Evolutionary conservation across 2,329 filamentous ascomycete species (phyloP), one percentile per base, ranked within the genome.

Genomic region (Pestalotiopsis fici): DNA sequence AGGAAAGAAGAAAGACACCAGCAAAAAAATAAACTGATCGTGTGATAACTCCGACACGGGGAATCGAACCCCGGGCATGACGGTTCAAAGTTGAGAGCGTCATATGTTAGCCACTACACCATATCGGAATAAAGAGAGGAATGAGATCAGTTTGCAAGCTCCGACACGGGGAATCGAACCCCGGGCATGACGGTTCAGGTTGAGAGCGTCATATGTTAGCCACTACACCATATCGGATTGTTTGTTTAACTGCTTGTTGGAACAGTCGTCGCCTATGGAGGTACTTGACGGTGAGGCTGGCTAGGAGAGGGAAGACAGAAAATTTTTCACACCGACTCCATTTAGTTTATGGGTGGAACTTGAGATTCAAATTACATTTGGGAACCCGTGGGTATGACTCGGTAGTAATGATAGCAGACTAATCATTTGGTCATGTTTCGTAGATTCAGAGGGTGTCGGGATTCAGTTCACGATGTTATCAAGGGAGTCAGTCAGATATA

Each of bases 141-240:
- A 21, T n/a, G 15, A 50, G 43, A 50, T n/a, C n/a, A n/a, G n/a
- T n/a, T n/a, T n/a, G n/a, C n/a, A 47, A 50, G n/a, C 71, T 74
- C 72, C 72, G 72, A 73, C 70, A 69, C 73, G 72, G 72, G 73
- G 73, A 74, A 73, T 74, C 72, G 72, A 74, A 74, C 73, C 73
- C 72, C 71, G 72, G 69, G 73, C 73, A 72, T 71, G 69, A 71
- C 72, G 72, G 72, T 56, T 61, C 54, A 28, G 3, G 4, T n/a
- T 50, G 43, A 50, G 43, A 50, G 43, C 43, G 43, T 50, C 43
- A 50, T 50, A 50, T 50, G 43, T 50, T 50, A 50, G 43, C 43
- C 43, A 50, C 43, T 50, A 50, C 43, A 50, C 43, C 43, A 50
- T 50, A 50, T 50, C 43, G 43, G 43, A 50, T 50, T 23, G 15